Conservation (phyloP, 169 alveolate genomes). For the Plasmodium cynomolgi region DNA sequence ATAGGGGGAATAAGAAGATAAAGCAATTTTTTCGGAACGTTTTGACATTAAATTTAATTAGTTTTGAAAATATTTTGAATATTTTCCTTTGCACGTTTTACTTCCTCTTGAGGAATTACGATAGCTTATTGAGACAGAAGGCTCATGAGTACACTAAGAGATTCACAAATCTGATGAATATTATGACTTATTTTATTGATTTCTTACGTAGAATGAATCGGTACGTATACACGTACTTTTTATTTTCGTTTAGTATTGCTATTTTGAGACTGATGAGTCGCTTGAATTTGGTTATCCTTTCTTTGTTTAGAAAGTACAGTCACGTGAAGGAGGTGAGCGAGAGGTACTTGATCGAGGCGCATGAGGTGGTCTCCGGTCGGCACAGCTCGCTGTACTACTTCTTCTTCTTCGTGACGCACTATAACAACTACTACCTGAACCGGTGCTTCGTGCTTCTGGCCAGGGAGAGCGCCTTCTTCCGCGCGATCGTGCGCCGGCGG, state of each 20-base stretch:
- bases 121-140: slow-evolving; percentile 6
- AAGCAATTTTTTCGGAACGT: slow-evolving; percentile 18
- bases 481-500: background rate
- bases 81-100: slow-evolving; percentile 44
- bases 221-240: background rate
- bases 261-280: slow-evolving; percentile 4
- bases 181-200: slow-evolving; percentile 58
- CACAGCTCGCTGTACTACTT: slow-evolving; percentile 38
- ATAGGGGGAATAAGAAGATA: background rate
- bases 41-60: slow-evolving; percentile 31
- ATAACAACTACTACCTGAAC: slow-evolving; percentile 43
- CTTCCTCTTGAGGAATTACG: background rate
- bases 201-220: slow-evolving; percentile 7
- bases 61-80: slow-evolving; percentile 20
- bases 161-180: slow-evolving; percentile 30
- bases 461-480: background rate
- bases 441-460: background rate
- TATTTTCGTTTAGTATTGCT: slow-evolving; percentile 15
- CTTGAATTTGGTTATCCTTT: background rate
- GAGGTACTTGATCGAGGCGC: background rate
- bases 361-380: slow-evolving; percentile 10
- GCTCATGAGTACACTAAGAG: slow-evolving; percentile 13
- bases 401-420: slow-evolving; percentile 49
- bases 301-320: background rate
- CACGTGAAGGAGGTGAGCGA: slow-evolving; percentile 34